phyloP scores from a whole-genome alignment of 1,284 basidiomycete genomes.

The Neonothopanus nambi region DNA sequence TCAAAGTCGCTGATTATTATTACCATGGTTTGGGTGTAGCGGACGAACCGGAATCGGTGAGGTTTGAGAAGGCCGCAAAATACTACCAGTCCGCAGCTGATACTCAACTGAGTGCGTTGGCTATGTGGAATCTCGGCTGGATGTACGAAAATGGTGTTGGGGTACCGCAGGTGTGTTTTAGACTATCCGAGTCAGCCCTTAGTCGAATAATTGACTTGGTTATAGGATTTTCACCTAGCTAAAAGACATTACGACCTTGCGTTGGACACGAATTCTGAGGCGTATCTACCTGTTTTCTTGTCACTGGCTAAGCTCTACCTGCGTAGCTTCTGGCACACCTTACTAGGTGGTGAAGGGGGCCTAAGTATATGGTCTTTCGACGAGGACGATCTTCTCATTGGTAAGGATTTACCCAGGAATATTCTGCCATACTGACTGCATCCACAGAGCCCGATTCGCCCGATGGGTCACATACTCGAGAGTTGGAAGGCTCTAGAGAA shows the following conservation, averaged over 20 bases:
- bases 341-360: slow-evolving; percentile 68
- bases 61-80: slow-evolving; percentile 85
- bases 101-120: slow-evolving; percentile 87
- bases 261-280: slow-evolving; percentile 83
- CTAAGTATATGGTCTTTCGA: slow-evolving; percentile 63
- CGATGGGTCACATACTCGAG: slow-evolving; percentile 25
- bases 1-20: slow-evolving; percentile 97
- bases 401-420: not conserved
- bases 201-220: slow-evolving; percentile 6
- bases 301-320: slow-evolving; percentile 84
- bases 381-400: slow-evolving; percentile 39
- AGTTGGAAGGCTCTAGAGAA: slow-evolving; percentile 29
- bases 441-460: not conserved
- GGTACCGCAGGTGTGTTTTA: slow-evolving; percentile 68
- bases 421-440: not conserved
- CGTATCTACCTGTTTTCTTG: slow-evolving; percentile 84
- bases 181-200: not conserved
- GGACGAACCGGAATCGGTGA: slow-evolving; percentile 57
- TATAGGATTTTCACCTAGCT: slow-evolving; percentile 91
- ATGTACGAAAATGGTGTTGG: slow-evolving; percentile 98
- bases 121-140: slow-evolving; percentile 98
- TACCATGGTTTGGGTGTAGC: slow-evolving; percentile 83
- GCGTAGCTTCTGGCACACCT: slow-evolving; percentile 81
- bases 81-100: slow-evolving; percentile 95
- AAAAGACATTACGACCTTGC: slow-evolving; percentile 96